Evolutionary conservation across 495 filamentous ascomycete species (phyloP).

Genomic region (Penicillium lagena): DNA sequence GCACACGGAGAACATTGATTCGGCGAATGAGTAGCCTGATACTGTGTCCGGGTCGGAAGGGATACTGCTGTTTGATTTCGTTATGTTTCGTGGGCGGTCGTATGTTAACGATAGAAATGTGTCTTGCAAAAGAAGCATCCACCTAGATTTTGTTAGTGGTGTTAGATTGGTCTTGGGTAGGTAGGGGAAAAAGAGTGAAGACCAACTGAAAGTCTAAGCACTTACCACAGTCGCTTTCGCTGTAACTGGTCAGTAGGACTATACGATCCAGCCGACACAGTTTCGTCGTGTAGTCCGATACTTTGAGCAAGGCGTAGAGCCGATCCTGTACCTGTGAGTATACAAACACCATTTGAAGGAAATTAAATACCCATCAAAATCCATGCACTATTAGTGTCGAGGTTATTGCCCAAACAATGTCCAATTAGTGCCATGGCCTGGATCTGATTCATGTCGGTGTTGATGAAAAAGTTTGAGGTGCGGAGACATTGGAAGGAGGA

Average conservation of each 20-base stretch:
- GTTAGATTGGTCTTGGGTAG: too few relatives aligned
- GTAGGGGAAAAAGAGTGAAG: too few relatives aligned
- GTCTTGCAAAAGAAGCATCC: conserved; percentile 49
- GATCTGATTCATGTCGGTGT: conserved; percentile 39
- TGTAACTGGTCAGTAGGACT: too few relatives aligned
- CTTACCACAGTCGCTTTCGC: too few relatives aligned
- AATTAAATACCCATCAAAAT: conserved; percentile 31
- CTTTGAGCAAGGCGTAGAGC: conserved; percentile 43
- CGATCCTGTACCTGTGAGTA: conserved; percentile 22
- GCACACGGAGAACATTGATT: conserved; percentile 31
- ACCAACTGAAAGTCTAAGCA: too few relatives aligned
- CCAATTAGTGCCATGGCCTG: conserved; percentile 43
- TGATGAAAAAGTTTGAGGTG: conserved; percentile 45
- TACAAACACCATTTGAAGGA: too few relatives aligned
- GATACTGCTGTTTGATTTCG: conserved; percentile 26
- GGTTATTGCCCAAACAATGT: conserved; percentile 45
- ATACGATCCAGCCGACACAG: conserved; percentile 15
- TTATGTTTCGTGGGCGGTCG: conserved; percentile 34
- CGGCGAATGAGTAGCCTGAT: conserved; percentile 10
- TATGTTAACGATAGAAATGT: conserved; percentile 45
- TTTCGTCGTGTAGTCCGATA: conserved; percentile 38
- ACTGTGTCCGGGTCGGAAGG: conserved; percentile 14
- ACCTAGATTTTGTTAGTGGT: conserved; percentile 16
- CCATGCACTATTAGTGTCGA: conserved; percentile 49
- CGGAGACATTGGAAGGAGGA: conserved; percentile 49